phyloP scores from a whole-genome alignment of 1,284 basidiomycete species.

The Rhodotorula sp. region DNA sequence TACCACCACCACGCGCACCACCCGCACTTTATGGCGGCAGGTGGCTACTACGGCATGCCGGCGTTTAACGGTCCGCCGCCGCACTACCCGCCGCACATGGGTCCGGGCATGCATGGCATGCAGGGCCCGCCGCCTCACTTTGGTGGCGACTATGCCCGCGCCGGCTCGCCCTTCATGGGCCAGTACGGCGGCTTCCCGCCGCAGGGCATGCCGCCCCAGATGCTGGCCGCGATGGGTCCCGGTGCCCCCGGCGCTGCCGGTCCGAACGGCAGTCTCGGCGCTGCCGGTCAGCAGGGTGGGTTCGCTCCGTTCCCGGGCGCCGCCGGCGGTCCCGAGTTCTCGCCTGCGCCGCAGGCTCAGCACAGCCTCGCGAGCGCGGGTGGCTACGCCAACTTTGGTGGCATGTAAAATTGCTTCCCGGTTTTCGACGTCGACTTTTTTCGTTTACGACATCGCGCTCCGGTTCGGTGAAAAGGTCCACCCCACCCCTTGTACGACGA shows the following conservation, averaged over 20 bases:
- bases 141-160: conserved; percentile 17
- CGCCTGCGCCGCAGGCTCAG: conserved; percentile 16
- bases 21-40: conserved; percentile 23
- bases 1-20: conserved; percentile 13
- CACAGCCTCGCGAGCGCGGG: conserved; percentile 8
- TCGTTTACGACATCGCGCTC: too few relatives aligned
- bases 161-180: conserved; percentile 26
- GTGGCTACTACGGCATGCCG: conserved; percentile 31
- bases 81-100: conserved; percentile 24
- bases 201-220: conserved; percentile 13
- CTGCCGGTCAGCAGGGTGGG: conserved; percentile 9
- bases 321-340: conserved; percentile 7
- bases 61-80: conserved; percentile 4
- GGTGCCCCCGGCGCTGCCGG: conserved; percentile 3
- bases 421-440: too few relatives aligned
- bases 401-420: conserved; percentile 12
- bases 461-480: background rate
- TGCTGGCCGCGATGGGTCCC: conserved; percentile 1
- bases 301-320: conserved; percentile 31
- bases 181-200: conserved; percentile 21
- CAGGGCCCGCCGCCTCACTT: conserved; percentile 24
- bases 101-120: conserved; percentile 21
- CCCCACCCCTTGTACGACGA: conserved; percentile 1
- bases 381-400: conserved; percentile 11
- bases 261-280: conserved; percentile 5